Percentiles rank a stretch among this genome's conserved stretches.
Evolutionary conservation across 169 alveolate genomes (phyloP).

Genomic region (Miamiensis avidus): DNA sequence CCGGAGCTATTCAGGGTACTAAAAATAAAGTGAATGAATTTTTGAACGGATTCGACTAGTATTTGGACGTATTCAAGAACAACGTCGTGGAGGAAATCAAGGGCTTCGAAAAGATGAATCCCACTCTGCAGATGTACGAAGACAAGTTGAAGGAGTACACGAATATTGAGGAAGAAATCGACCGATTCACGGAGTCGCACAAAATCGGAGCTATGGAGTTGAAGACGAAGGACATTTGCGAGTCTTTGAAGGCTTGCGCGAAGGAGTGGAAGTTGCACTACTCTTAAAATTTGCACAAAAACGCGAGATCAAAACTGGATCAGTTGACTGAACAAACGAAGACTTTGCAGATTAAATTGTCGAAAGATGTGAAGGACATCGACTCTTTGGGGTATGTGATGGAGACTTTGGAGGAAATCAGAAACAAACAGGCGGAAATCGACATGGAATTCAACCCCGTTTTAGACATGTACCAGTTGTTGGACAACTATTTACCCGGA

Average conservation of each 20-base stretch:
- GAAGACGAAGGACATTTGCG: constrained; percentile 72
- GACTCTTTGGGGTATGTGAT: constrained; percentile 92
- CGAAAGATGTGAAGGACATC: constrained; percentile 88
- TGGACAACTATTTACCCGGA: constrained; percentile 83
- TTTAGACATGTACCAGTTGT: constrained; percentile 89
- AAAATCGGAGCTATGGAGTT: constrained; percentile 88
- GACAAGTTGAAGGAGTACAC: constrained; percentile 83
- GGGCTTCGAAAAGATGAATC: constrained; percentile 82
- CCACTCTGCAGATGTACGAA: constrained; percentile 89
- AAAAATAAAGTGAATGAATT: constrained; percentile 85
- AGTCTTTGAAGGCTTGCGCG: constrained; percentile 75
- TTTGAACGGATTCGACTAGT: constrained; percentile 83
- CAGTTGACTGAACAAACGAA: constrained; percentile 66
- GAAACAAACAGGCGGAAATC: constrained; percentile 82
- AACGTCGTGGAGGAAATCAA: constrained; percentile 81
- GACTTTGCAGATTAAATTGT: constrained; percentile 72
- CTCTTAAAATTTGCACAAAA: constrained; percentile 88
- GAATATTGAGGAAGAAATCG: constrained; percentile 80
- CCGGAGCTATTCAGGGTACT: constrained; percentile 93
- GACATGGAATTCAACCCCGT: constrained; percentile 93
- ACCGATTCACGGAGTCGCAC: constrained; percentile 73
- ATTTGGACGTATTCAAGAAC: constrained; percentile 90
- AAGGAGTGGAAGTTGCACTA: constrained; percentile 88
- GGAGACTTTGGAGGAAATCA: constrained; percentile 89
- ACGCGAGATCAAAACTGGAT: constrained; percentile 71